Evolutionary conservation across 768 basidiomycete species (phyloP), one percentile per base, ranked within the genome.

Genomic region (Hericium alpestre): DNA sequence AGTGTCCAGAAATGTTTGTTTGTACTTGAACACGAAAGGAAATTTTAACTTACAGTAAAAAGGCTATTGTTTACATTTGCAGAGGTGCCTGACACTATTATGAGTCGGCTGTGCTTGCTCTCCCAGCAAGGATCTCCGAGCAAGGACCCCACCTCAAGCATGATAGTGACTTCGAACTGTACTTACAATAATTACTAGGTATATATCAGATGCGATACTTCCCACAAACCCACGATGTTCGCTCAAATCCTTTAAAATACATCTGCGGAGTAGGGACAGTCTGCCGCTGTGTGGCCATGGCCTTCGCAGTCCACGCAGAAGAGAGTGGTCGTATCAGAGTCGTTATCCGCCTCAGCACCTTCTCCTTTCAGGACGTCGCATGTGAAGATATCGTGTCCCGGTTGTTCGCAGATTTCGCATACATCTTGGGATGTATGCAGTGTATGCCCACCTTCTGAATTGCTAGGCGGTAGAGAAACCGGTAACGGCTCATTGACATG

Each of bases 251-350:
- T 20, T 73, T 71, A 93, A 72, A 93, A 94, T 57, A 93, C 87
- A 71, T 94, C 92, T 69, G 84, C 70, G 11, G 90, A 90, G 68
- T 91, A 82, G 41, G 90, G 90, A 65, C 92, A 94, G 59, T 91
- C 80, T 38, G 78, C 79, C 5, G 90, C 81, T 39, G 75, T 65
- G 67, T 93, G 91, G 8, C 90, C 91, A 53, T 79, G 76, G 57
- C 80, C 80, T 72, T 93, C 92, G 66, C 92, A 93, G 61, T 93
- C 90, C 54, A 84, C 86, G 67, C 92, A 93, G 65, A 80, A 87
- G n/a, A 52, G 38, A 27, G 57, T 52, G 2, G 61, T 53, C 25
- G 59, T 39, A 13, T 56, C 51, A 58, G 68, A 32, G 40, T 38
- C 57, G 48, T 63, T 59, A 51, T 59, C 53, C 13, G 69, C 63